Conservation (phyloP, 2,329 filamentous ascomycete genomes). For the Verruconis gallopava region DNA sequence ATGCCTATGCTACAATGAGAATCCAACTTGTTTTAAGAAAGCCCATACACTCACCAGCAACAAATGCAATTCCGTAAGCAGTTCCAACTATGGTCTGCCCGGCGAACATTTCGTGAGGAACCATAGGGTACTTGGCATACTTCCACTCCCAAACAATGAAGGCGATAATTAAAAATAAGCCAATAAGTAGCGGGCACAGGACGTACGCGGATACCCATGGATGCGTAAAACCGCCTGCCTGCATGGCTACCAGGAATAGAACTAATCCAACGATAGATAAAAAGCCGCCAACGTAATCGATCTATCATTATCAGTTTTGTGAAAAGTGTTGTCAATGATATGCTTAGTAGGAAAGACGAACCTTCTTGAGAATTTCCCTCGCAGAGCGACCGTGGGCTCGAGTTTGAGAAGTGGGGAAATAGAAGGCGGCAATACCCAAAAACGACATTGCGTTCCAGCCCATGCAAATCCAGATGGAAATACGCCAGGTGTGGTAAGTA, state of each 20-base stretch:
- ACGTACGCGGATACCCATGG: conserved; percentile 26
- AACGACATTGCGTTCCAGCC: conserved; percentile 13
- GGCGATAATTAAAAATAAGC: conserved; percentile 20
- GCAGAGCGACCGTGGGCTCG: background rate
- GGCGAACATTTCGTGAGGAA: conserved; percentile 24
- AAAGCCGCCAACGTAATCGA: conserved; percentile 20
- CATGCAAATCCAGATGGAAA: conserved; percentile 16
- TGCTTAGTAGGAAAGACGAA: no score
- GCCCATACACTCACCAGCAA: no score
- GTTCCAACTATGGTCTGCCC: conserved; percentile 21
- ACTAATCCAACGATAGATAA: conserved; percentile 22
- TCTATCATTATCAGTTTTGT: no score
- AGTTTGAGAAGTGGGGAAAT: conserved; percentile 19
- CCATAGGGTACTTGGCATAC: conserved; percentile 26
- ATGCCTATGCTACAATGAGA: no score
- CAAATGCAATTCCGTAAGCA: conserved; percentile 21
- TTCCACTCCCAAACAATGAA: conserved; percentile 27
- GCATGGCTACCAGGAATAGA: conserved; percentile 25
- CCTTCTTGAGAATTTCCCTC: conserved; percentile 9
- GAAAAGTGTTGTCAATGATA: conserved; percentile 17
- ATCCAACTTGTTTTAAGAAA: no score
- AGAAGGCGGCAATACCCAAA: conserved; percentile 19
- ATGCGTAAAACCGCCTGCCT: conserved; percentile 27
- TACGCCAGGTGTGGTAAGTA: conserved; percentile 19
- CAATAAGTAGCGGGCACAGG: conserved; percentile 24